phyloP scores from a whole-genome alignment of 345 rosid species.

The Acer negundo region DNA sequence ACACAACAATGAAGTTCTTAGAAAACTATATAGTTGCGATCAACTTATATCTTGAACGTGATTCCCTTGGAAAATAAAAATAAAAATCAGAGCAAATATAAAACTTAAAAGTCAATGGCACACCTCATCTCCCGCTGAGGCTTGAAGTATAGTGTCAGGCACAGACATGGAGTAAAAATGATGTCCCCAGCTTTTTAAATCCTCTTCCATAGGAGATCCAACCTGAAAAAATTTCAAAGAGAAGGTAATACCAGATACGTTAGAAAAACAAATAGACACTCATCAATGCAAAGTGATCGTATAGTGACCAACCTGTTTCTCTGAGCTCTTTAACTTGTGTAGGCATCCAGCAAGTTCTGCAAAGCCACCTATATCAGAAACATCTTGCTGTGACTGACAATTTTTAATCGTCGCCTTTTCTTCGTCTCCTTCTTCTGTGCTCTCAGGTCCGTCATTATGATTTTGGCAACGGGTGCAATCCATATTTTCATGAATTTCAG shows the following conservation, averaged over 20 bases:
- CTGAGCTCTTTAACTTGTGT: slow-evolving; percentile 66
- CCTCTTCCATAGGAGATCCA: slow-evolving; percentile 89
- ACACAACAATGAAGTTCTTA: background rate
- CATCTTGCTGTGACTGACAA: slow-evolving; percentile 36
- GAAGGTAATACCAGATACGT: slow-evolving; percentile 10
- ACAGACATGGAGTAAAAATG: slow-evolving; percentile 70
- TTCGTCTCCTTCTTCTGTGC: slow-evolving; percentile 33
- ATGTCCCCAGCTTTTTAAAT: slow-evolving; percentile 91
- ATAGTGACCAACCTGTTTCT: slow-evolving; percentile 64
- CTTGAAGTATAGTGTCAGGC: slow-evolving; percentile 83
- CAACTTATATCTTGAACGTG: background rate
- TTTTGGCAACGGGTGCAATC: slow-evolving; percentile 67
- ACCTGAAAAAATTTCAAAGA: slow-evolving; percentile 47
- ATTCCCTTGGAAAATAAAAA: background rate
- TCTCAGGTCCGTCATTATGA: slow-evolving; percentile 31
- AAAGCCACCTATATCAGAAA: slow-evolving; percentile 78
- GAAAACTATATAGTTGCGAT: background rate
- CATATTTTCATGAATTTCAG: slow-evolving; percentile 91
- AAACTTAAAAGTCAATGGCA: slow-evolving; percentile 11
- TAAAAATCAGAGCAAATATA: slow-evolving; percentile 1
- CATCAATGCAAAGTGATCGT: background rate
- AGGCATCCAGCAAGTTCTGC: slow-evolving; percentile 76
- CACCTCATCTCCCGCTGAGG: slow-evolving; percentile 96
- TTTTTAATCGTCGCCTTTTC: slow-evolving; percentile 27
- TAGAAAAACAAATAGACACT: background rate